Evolutionary conservation across 2,329 filamentous ascomycete genomes (phyloP).

Genomic region (Tolypocladium ophioglossoides): DNA sequence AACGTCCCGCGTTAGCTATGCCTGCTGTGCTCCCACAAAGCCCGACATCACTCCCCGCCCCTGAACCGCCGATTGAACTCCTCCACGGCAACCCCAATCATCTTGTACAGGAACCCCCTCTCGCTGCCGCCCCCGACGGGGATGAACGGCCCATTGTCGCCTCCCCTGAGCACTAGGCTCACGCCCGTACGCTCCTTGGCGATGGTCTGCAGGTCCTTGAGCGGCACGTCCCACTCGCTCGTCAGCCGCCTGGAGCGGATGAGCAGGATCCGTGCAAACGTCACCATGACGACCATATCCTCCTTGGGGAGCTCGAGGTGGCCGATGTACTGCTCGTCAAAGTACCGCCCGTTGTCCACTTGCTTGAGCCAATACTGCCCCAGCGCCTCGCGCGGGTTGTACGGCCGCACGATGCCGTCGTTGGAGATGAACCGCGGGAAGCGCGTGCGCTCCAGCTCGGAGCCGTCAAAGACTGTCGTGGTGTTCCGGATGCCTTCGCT

Average conservation of each 20-base stretch:
- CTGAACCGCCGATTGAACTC: slow-evolving; percentile 56
- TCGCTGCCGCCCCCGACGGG: slow-evolving; percentile 82
- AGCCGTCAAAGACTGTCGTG: slow-evolving; percentile 92
- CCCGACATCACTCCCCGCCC: slow-evolving; percentile 19
- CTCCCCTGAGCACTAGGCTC: slow-evolving; percentile 78
- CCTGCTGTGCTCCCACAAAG: background rate
- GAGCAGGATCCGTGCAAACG: slow-evolving; percentile 77
- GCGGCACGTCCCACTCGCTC: slow-evolving; percentile 90
- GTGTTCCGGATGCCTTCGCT: slow-evolving; percentile 97
- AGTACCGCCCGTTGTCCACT: slow-evolving; percentile 93
- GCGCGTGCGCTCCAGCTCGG: slow-evolving; percentile 90
- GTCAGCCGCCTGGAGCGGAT: slow-evolving; percentile 77
- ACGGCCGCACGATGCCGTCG: slow-evolving; percentile 89
- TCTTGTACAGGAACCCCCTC: slow-evolving; percentile 51
- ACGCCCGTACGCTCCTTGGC: slow-evolving; percentile 93
- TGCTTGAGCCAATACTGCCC: slow-evolving; percentile 99
- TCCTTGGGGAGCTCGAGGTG: slow-evolving; percentile 85
- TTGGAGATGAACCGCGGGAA: slow-evolving; percentile 83
- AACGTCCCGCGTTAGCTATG: background rate
- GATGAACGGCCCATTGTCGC: slow-evolving; percentile 88
- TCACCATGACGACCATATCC: slow-evolving; percentile 85
- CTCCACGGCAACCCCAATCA: slow-evolving; percentile 55
- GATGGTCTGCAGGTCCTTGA: slow-evolving; percentile 95
- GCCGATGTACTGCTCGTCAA: slow-evolving; percentile 94
- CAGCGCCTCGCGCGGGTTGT: slow-evolving; percentile 87